Evolutionary conservation across 2,329 filamentous ascomycete genomes (phyloP), one percentile per base, ranked within the genome.

Genomic region (Calonectria multiphialidica): DNA sequence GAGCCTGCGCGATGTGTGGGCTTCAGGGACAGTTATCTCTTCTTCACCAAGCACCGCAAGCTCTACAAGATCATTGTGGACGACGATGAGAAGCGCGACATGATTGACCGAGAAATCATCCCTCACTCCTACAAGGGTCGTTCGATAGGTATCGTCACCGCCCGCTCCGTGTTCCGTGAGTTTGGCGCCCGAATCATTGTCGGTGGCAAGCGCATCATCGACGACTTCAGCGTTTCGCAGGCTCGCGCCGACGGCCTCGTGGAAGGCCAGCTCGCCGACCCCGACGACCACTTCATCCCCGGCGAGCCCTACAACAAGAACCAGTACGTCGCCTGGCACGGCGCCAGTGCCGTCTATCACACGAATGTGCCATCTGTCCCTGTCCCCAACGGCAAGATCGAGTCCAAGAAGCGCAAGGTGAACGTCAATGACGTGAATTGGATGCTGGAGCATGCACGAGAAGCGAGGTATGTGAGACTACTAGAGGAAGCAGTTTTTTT

Each of bases 121-220:
- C 97, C 97, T 1, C 97, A 98, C 86, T 98, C 95, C 33, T 99
- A 99, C 91, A 99, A 98, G 84, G 97, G 97, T 72, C 94, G 97
- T 66, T 95, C 96, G 6, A 99, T 99, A 82, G 97, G 97, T 82
- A 95, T 99, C 33, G 96, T 98, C 57, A 98, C 97, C 18, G 97
- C 97, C 61, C 93, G 97, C 55, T 98, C 97, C 1, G 97, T 99
- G 18, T 99, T 98, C 83, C 91, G 97, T 70, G 97, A 99, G 83
- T 99, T 99, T 78, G 97, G 97, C 70, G 94, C 97, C 8, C 91
- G 95, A 74, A 99, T 99, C 79, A 90, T 99, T 68, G 95, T 99
- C 25, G 97, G 95, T 23, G 97, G 97, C 65, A 94, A 93, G 80
- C 93, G 93, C 81, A 89, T 99, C 77, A 88, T 90, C 57, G 97